Evolutionary conservation across 2,329 filamentous ascomycete species (phyloP).

Genomic region (Paraphaeosphaeria minitans): DNA sequence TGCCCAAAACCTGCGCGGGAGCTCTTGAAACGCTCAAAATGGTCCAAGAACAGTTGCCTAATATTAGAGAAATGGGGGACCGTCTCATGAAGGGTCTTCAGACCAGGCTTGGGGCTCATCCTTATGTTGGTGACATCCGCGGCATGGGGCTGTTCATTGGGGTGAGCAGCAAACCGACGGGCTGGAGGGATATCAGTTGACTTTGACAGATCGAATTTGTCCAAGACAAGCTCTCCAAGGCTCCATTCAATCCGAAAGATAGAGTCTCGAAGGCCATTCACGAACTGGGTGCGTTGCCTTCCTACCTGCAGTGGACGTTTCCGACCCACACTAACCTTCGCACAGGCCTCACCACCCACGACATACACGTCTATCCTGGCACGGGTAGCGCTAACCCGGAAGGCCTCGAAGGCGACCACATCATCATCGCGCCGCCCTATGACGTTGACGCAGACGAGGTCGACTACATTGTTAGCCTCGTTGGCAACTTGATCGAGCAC

Average conservation of each 20-base stretch:
- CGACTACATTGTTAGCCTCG: slow-evolving; percentile 58
- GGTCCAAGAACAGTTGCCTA: slow-evolving; percentile 63
- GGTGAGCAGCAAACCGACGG: slow-evolving; percentile 46
- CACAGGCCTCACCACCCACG: slow-evolving; percentile 51
- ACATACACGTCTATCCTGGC: slow-evolving; percentile 68
- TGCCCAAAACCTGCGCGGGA: slow-evolving; percentile 64
- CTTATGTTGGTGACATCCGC: slow-evolving; percentile 64
- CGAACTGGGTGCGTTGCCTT: slow-evolving; percentile 52
- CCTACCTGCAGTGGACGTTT: neutral
- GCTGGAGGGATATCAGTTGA: slow-evolving; percentile 8
- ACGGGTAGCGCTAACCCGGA: slow-evolving; percentile 61
- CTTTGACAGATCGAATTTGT: slow-evolving; percentile 62
- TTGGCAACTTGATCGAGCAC: slow-evolving; percentile 59
- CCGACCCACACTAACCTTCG: neutral
- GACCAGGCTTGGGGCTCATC: slow-evolving; percentile 50
- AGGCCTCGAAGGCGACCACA: slow-evolving; percentile 66
- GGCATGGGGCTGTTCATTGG: slow-evolving; percentile 65
- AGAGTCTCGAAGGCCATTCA: slow-evolving; percentile 57
- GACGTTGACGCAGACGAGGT: slow-evolving; percentile 65
- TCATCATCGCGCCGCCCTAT: slow-evolving; percentile 72
- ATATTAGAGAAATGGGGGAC: slow-evolving; percentile 61
- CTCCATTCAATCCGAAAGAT: slow-evolving; percentile 56
- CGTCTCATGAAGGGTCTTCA: slow-evolving; percentile 54
- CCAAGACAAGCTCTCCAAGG: slow-evolving; percentile 58
- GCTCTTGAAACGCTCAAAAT: slow-evolving; percentile 67